These are phyloP conservation scores for Patellifolia procumbens DNA, from an alignment of 179 eudicot genomes.

Conservation along the genomic window DNA sequence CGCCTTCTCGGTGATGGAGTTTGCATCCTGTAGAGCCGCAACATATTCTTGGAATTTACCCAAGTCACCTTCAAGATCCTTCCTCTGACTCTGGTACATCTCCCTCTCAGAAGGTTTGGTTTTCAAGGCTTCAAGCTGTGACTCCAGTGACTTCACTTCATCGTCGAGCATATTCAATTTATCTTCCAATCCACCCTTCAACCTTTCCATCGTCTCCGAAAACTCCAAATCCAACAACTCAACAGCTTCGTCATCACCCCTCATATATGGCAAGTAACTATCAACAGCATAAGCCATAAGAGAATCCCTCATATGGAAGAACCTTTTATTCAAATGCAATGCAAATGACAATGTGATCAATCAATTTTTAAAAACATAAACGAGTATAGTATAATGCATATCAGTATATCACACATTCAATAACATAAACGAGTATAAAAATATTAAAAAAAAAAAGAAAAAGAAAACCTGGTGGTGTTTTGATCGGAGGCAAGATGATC, in stretches of 20 bases:
- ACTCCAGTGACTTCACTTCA: conserved; percentile 48
- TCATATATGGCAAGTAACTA: conserved; percentile 57
- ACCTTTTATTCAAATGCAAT: neutral
- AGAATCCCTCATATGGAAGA: conserved; percentile 29
- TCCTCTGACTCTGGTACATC: conserved; percentile 49
- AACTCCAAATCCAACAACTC: conserved; percentile 50
- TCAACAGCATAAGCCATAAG: conserved; percentile 42
- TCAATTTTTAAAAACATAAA: neutral
- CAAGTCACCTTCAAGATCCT: conserved; percentile 56
- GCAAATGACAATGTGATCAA: neutral
- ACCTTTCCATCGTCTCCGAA: conserved; percentile 41
- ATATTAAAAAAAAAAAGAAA: too few relatives aligned
- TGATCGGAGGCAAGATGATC: conserved; percentile 39
- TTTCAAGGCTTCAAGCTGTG: conserved; percentile 46
- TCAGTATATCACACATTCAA: neutral
- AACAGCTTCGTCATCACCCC: conserved; percentile 70
- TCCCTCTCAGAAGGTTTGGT: conserved; percentile 57
- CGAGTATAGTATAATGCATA: neutral
- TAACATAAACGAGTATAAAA: neutral
- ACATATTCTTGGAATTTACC: conserved; percentile 55
- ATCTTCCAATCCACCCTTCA: conserved; percentile 38
- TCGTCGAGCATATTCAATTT: conserved; percentile 37
- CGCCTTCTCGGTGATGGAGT: conserved; percentile 44
- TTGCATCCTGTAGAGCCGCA: conserved; percentile 41
- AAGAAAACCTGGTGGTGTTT: conserved; percentile 18